Conservation (phyloP, 2,329 filamentous ascomycete genomes). For the Monosporascus ibericus region DNA sequence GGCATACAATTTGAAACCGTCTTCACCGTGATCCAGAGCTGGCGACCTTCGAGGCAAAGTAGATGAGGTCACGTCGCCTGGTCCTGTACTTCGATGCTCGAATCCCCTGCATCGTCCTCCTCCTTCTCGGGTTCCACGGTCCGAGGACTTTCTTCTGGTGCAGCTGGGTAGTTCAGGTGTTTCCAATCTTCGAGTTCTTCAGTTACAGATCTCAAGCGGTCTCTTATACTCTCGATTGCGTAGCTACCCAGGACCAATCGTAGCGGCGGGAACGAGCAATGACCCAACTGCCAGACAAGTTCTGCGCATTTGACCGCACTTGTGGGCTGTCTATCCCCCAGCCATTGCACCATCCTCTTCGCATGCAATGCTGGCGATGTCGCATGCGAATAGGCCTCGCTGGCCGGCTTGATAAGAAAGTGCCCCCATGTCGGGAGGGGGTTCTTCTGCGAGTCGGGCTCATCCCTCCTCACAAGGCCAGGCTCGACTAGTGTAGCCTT, state of each 20-base stretch:
- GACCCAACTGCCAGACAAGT: slow-evolving; percentile 87
- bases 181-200: slow-evolving; percentile 96
- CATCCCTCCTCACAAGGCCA: slow-evolving; percentile 80
- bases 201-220: slow-evolving; percentile 81
- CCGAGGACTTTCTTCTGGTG: slow-evolving; percentile 29
- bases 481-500: slow-evolving; percentile 92
- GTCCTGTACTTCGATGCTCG: slow-evolving; percentile 9
- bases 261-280: slow-evolving; percentile 89
- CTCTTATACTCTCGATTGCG: slow-evolving; percentile 91
- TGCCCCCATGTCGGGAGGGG: slow-evolving; percentile 81
- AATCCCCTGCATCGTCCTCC: slow-evolving; percentile 20
- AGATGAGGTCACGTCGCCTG: slow-evolving; percentile 1
- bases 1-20: no score
- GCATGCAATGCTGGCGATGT: slow-evolving; percentile 84
- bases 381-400: slow-evolving; percentile 70
- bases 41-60: no score
- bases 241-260: slow-evolving; percentile 85
- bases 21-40: no score
- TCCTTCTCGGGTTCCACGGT: slow-evolving; percentile 16
- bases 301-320: slow-evolving; percentile 91
- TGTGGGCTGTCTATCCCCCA: slow-evolving; percentile 86
- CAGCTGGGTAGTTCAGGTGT: slow-evolving; percentile 63
- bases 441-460: slow-evolving; percentile 49
- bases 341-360: slow-evolving; percentile 87
- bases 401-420: slow-evolving; percentile 82